These are phyloP conservation scores for Scedosporium boydii DNA, from an alignment of 2,329 filamentous ascomycete genomes.

Conservation along the genomic window DNA sequence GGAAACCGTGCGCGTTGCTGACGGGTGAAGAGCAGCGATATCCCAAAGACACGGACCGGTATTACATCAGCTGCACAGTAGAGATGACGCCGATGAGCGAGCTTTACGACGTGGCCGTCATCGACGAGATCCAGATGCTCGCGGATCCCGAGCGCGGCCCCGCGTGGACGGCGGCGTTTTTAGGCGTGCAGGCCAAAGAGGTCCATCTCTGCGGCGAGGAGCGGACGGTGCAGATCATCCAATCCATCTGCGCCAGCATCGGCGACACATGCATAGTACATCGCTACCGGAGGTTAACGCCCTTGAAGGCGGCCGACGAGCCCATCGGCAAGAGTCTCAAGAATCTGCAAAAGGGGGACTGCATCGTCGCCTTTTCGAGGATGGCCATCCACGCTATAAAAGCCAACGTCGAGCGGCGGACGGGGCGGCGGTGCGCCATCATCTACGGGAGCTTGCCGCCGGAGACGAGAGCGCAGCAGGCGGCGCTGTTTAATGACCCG, in stretches of 20 bases:
- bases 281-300: constrained; percentile 73
- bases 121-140: constrained; percentile 99
- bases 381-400: constrained; percentile 75
- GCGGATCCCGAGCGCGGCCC: constrained; percentile 69
- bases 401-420: constrained; percentile 62
- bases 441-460: constrained; percentile 89
- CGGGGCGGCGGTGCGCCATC: constrained; percentile 75
- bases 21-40: constrained; percentile 85
- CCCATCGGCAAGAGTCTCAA: constrained; percentile 56
- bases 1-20: constrained; percentile 66
- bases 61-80: constrained; percentile 80
- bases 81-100: constrained; percentile 63
- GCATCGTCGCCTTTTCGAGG: constrained; percentile 78
- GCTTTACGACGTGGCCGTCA: constrained; percentile 77
- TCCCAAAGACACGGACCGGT: constrained; percentile 45
- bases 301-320: constrained; percentile 54
- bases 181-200: constrained; percentile 80
- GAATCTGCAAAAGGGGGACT: constrained; percentile 78
- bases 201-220: constrained; percentile 91
- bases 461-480: constrained; percentile 86
- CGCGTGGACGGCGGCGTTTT: constrained; percentile 87
- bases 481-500: constrained; percentile 87
- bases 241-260: constrained; percentile 64
- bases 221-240: constrained; percentile 68
- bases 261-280: constrained; percentile 80